These are phyloP conservation scores for Neurospora tetraspora DNA, from an alignment of 495 filamentous ascomycete species.

Conservation along the genomic window DNA sequence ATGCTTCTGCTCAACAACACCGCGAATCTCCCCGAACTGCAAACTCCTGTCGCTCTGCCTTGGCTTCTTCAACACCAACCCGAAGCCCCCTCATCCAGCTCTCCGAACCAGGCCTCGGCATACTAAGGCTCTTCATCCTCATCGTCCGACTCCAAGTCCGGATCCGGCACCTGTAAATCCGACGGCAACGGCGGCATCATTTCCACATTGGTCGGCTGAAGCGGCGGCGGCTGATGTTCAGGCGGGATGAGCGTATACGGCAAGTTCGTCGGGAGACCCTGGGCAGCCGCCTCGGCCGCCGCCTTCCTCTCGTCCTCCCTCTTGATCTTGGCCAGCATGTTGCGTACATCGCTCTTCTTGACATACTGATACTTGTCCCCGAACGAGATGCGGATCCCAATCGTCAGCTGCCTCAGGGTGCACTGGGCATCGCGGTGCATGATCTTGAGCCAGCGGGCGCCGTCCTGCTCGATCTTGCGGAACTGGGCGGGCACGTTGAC, in stretches of 20 bases:
- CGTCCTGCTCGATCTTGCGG: slow-evolving; percentile 27
- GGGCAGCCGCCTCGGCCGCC: slow-evolving; percentile 8
- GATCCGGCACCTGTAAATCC: slow-evolving; percentile 25
- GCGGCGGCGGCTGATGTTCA: slow-evolving; percentile 20
- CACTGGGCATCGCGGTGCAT: slow-evolving; percentile 27
- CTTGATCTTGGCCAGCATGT: slow-evolving; percentile 27
- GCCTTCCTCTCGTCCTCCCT: slow-evolving; percentile 24
- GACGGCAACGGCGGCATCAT: slow-evolving; percentile 19
- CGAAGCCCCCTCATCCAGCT: neutral
- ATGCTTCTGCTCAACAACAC: neutral
- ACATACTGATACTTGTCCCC: slow-evolving; percentile 31
- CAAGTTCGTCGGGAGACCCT: slow-evolving; percentile 14
- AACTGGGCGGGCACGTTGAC: slow-evolving; percentile 23
- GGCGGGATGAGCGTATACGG: slow-evolving; percentile 20
- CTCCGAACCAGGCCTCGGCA: neutral
- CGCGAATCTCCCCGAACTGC: neutral
- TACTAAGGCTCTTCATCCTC: slow-evolving; percentile 15
- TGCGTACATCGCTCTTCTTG: slow-evolving; percentile 24
- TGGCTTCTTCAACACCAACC: neutral
- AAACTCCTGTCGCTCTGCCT: neutral
- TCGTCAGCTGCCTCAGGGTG: slow-evolving; percentile 24
- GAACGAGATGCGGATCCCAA: slow-evolving; percentile 25
- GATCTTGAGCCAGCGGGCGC: slow-evolving; percentile 25
- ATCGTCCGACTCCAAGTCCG: slow-evolving; percentile 25
- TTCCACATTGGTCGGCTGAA: slow-evolving; percentile 11